Conservation (phyloP, 257 asterid genomes). For the Lycium barbarum region DNA sequence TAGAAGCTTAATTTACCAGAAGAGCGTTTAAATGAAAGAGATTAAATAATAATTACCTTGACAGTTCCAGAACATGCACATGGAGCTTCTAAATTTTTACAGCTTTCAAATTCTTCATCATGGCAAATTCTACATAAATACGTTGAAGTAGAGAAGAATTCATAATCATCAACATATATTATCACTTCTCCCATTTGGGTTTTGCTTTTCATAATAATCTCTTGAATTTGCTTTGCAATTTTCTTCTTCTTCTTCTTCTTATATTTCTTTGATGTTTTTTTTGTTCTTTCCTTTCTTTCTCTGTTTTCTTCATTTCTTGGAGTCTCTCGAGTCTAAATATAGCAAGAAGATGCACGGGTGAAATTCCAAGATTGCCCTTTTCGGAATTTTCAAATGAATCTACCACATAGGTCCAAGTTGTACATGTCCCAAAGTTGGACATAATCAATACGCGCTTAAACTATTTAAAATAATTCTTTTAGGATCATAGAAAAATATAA, state of each 20-base stretch:
- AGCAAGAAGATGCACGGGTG: neutral
- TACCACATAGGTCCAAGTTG: neutral
- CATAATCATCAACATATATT: constrained; percentile 56
- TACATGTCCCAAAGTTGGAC: constrained; percentile 12
- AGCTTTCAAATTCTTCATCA: constrained; percentile 76
- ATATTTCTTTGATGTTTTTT: constrained; percentile 31
- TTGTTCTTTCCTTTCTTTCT: constrained; percentile 27
- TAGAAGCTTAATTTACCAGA: neutral
- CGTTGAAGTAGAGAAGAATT: constrained; percentile 32
- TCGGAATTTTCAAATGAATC: neutral
- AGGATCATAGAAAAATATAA: neutral
- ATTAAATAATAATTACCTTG: constrained; percentile 49
- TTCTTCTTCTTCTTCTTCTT: neutral
- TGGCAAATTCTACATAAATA: constrained; percentile 86
- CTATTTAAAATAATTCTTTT: constrained; percentile 14
- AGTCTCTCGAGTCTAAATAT: constrained; percentile 33
- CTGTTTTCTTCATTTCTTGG: constrained; percentile 24
- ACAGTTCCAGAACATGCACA: constrained; percentile 95
- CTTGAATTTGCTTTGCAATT: neutral
- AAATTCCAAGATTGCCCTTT: constrained; percentile 54
- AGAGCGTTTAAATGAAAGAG: neutral
- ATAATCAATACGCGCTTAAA: constrained; percentile 36
- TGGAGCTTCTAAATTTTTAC: constrained; percentile 64
- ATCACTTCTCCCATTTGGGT: constrained; percentile 59
- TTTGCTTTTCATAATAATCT: neutral